Conservation (phyloP, 768 basidiomycete species). For the Trametes elegans region DNA sequence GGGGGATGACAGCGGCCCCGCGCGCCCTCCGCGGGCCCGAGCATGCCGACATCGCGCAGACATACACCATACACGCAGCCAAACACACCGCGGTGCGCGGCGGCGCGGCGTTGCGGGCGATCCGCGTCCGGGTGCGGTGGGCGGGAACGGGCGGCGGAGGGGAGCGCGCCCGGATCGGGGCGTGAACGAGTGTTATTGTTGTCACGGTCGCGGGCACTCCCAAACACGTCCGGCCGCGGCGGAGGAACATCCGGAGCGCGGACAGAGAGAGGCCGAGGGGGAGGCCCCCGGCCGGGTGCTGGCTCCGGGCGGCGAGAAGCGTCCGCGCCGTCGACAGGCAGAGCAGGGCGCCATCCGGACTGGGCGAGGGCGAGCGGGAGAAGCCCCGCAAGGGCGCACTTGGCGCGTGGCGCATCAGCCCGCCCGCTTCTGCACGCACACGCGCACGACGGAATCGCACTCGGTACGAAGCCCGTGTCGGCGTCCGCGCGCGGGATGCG, state of each 20-base stretch:
- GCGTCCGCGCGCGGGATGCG: no score
- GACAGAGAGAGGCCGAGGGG: background rate
- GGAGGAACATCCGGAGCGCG: background rate
- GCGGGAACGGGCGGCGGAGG: no score
- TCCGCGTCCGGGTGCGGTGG: no score
- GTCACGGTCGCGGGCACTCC: no score
- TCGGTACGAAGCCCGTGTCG: background rate
- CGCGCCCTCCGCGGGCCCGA: background rate
- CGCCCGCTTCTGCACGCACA: background rate
- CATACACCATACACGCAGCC: background rate
- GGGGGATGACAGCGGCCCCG: background rate
- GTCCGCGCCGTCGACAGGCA: background rate
- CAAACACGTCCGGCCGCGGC: background rate
- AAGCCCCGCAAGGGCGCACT: background rate
- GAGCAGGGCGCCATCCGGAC: background rate
- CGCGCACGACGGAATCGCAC: slow-evolving; percentile 2
- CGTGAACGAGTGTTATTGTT: no score
- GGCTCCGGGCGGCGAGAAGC: background rate
- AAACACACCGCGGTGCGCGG: background rate
- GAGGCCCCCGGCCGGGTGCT: background rate
- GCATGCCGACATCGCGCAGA: background rate
- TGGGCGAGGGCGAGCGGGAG: background rate
- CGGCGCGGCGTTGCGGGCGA: background rate
- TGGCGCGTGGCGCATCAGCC: background rate
- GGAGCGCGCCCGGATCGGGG: no score